Base-by-base conservation (phyloP, 129 eudicot genomes). In the Kitagawia praeruptora region DNA sequence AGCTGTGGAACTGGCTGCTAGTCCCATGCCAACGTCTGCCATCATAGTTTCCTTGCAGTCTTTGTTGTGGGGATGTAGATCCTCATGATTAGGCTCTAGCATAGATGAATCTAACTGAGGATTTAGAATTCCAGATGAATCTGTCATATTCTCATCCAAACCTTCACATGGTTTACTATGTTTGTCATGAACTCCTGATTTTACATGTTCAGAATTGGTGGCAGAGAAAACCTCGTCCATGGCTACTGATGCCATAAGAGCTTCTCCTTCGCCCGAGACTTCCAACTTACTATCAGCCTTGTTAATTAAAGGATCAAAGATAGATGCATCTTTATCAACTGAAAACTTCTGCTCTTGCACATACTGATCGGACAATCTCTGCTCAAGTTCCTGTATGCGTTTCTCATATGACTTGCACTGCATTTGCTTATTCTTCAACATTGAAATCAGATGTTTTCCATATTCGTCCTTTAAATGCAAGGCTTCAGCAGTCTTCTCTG, bases 311-410 rank as follows among this genome's bases (percentile, higher is more conserved):
- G 76, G 74, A 39, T 38, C 53, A 46, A 81, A 80, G 75, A 38
- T 72, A 19, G 93, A 82, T n/a, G 76, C 85, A 79, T 77, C 85
- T 77, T 89, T 86, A 75, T 81, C 84, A 19, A 14, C 81, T 5
- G 85, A 76, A 84, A 80, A 72, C 80, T 86, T 87, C 41, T 69
- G 77, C 75, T 80, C 89, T 63, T 81, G 77, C 77, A 82, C 53
- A 73, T 89, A 89, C 56, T 78, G 87, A 80, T 92, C 89, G 34
- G 98, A 89, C 77, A 92, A 83, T 84, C 87, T 86, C 79, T 81
- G 89, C 84, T 93, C 98, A 85, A 96, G 81, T 82, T 92, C 99
- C 49, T 84, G 88, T 79, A 96, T 90, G 78, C 99, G 90, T 83
- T 89, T 89, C 84, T 89, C 95, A 81, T 96, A 92, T 39, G 92